Evolutionary conservation across 2,329 filamentous ascomycete species (phyloP), one percentile per base, ranked within the genome.

Genomic region (Colletotrichum sp.): DNA sequence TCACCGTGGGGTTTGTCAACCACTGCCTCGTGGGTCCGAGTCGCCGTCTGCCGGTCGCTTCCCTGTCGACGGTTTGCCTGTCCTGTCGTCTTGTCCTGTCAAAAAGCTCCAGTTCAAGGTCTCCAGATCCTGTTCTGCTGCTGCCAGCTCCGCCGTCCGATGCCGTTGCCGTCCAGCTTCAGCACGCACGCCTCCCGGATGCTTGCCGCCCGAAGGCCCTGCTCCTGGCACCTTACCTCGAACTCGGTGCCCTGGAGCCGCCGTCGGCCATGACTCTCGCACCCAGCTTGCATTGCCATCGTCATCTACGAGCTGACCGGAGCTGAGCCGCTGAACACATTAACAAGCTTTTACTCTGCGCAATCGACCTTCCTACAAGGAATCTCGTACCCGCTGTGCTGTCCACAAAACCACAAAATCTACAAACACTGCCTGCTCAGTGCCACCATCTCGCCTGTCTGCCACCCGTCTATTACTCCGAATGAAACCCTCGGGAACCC

Each of bases 401-500:
- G 21, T 26, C 21, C 55, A 26, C 55, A 30, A 58, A 30, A 26
- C 24, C 55, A 30, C 26, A 26, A 58, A 58, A 26, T 26, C 55
- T 58, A 60, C 57, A n/a, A 65, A 55, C 74, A 76, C 71, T 69
- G 70, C 74, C 63, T 75, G 10, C 57, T 36, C 26, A 32, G 63
- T 67, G 70, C 73, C 57, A 66, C 74, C 36, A 48, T 58, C 52
- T 73, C 43, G 63, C 34, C 63, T 55, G 69, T 55, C 36, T 67
- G 43, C 64, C 70, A 73, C 34, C 73, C 64, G 43, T 34, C 57
- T 60, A 61, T 65, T 65, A 21, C 58, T 68, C 70, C 74, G 69
- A 76, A 69, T 69, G 74, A 73, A 58, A 74, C 71, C 43, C 32
- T 71, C 67, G 32, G 52, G 48, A 64, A 67, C 48, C 73, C 63